phyloP scores from a whole-genome alignment of 805 yeast genomes.

The Candida koratica region DNA sequence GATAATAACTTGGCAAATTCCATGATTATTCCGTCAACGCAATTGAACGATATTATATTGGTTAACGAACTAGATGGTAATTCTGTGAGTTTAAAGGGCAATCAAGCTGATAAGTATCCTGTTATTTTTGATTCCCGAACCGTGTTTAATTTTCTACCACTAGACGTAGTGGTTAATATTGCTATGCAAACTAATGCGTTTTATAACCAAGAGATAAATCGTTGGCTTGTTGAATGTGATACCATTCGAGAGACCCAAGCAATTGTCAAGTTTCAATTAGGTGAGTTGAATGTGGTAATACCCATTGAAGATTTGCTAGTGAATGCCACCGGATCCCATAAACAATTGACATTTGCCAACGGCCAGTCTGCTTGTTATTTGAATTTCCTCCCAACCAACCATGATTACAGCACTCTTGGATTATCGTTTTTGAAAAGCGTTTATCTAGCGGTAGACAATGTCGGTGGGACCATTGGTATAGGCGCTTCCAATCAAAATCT shows the following conservation, averaged over 20 bases:
- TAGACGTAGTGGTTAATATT: conserved; percentile 51
- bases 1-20: conserved; percentile 12
- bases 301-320: conserved; percentile 48
- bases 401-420: conserved; percentile 56
- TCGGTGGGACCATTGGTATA: conserved; percentile 50
- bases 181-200: conserved; percentile 70
- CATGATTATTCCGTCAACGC: conserved; percentile 28
- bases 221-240: conserved; percentile 65
- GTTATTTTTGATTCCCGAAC: conserved; percentile 58
- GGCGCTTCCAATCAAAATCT: conserved; percentile 42
- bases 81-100: conserved; percentile 28
- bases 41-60: conserved; percentile 21
- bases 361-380: conserved; percentile 59
- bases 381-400: conserved; percentile 45
- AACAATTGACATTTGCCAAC: conserved; percentile 44
- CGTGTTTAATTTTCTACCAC: conserved; percentile 49
- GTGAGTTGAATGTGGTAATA: conserved; percentile 45
- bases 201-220: conserved; percentile 41
- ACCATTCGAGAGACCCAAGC: conserved; percentile 45
- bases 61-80: conserved; percentile 35
- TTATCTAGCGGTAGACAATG: conserved; percentile 64
- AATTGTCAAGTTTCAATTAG: conserved; percentile 49
- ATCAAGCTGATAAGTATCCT: conserved; percentile 36
- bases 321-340: conserved; percentile 32
- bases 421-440: conserved; percentile 49